These are phyloP conservation scores for Fonsecaea erecta DNA, from an alignment of 2,329 filamentous ascomycete species.

Conservation along the genomic window DNA sequence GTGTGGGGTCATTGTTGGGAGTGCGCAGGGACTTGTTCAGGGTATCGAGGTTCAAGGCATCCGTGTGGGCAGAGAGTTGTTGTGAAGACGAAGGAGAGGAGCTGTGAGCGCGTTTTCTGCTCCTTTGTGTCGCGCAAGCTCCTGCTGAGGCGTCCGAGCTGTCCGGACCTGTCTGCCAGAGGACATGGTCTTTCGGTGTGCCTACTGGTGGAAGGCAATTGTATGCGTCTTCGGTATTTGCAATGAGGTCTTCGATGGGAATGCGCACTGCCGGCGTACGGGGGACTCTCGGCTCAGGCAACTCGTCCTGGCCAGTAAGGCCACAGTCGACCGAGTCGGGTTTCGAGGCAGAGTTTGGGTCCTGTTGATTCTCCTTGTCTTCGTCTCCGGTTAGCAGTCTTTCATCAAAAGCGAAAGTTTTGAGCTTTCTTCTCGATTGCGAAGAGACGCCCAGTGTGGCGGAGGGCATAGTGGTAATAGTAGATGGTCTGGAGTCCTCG, in stretches of 20 bases:
- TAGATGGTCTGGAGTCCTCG: background rate
- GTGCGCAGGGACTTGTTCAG: conserved; percentile 66
- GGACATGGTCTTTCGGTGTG: conserved; percentile 65
- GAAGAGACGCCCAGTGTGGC: conserved; percentile 29
- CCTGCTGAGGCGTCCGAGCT: conserved; percentile 51
- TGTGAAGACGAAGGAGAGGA: conserved; percentile 69
- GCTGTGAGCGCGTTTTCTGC: conserved; percentile 71
- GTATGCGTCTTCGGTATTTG: conserved; percentile 62
- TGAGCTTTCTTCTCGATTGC: conserved; percentile 32
- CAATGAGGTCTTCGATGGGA: conserved; percentile 64
- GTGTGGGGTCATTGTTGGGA: conserved; percentile 71
- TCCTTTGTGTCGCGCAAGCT: conserved; percentile 52
- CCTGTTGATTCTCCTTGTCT: conserved; percentile 30
- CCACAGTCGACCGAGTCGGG: background rate
- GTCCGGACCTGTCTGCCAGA: conserved; percentile 59
- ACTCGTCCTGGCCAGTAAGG: background rate
- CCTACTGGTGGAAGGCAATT: conserved; percentile 53
- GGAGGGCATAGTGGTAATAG: conserved; percentile 27
- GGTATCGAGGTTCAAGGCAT: conserved; percentile 62
- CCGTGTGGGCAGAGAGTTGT: conserved; percentile 47
- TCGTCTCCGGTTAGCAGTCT: conserved; percentile 15
- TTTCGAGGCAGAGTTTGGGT: background rate
- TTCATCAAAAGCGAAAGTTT: conserved; percentile 25
- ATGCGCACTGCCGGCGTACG: conserved; percentile 64
- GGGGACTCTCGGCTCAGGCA: conserved; percentile 45